Evolutionary conservation across 2,329 filamentous ascomycete species (phyloP).

Genomic region (Penicillium sp.): DNA sequence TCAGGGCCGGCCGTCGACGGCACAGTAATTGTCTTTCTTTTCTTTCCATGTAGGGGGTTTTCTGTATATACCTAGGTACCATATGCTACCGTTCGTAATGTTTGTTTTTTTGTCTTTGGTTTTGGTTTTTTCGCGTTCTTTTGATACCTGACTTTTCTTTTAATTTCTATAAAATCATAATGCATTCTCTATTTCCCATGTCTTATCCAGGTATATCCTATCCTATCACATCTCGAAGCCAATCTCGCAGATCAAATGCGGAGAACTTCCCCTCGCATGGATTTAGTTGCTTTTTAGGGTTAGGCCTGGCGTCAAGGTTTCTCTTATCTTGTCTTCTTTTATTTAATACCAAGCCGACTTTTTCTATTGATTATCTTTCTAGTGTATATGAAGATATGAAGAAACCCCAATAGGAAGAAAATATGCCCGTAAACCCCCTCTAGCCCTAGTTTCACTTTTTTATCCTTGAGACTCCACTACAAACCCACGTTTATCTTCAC

Average conservation of each 20-base stretch:
- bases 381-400: not conserved
- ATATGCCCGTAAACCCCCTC: too few relatives aligned
- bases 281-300: constrained; percentile 13
- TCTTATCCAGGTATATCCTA: not conserved
- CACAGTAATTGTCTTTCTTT: constrained; percentile 9
- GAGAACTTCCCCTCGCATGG: constrained; percentile 12
- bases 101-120: not conserved
- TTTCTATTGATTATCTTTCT: not conserved
- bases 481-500: not conserved
- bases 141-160: constrained; percentile 12
- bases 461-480: not conserved
- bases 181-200: not conserved
- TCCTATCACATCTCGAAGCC: not conserved
- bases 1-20: constrained; percentile 25
- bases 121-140: not conserved
- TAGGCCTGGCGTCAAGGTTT: constrained; percentile 6
- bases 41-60: not conserved
- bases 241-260: constrained; percentile 6
- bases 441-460: not conserved
- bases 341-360: too few relatives aligned
- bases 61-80: not conserved
- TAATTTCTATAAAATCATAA: not conserved
- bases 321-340: constrained; percentile 8
- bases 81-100: constrained; percentile 7
- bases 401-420: too few relatives aligned